phyloP scores from a whole-genome alignment of 1,139 yeast species.

The Kurtzmaniella quercitrusa region DNA sequence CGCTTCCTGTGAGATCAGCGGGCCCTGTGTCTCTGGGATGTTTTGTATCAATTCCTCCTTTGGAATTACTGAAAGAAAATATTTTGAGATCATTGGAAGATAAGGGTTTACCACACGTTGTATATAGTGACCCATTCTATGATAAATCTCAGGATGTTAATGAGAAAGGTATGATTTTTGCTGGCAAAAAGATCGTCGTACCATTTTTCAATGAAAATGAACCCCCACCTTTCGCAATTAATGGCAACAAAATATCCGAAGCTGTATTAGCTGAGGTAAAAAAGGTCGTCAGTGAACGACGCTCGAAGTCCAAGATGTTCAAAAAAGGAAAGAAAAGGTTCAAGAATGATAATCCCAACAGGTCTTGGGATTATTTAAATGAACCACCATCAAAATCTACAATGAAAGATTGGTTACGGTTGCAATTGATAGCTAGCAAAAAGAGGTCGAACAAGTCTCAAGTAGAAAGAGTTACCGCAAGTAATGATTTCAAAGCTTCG shows the following conservation, averaged over 20 bases:
- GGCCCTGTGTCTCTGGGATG: conserved; percentile 16
- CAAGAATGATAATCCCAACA: conserved; percentile 1
- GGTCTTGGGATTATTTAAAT: conserved; percentile 26
- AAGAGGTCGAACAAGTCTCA: conserved; percentile 36
- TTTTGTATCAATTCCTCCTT: conserved; percentile 20
- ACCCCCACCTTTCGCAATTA: background rate
- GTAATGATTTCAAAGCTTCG: conserved; percentile 31
- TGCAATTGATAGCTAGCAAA: conserved; percentile 13
- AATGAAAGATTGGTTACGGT: conserved; percentile 17
- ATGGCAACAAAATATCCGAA: background rate
- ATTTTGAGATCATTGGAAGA: conserved; percentile 37
- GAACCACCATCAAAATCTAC: conserved; percentile 28
- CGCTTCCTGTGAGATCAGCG: background rate
- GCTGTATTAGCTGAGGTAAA: background rate
- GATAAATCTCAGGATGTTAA: conserved; percentile 51
- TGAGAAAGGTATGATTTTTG: conserved; percentile 53
- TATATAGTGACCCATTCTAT: conserved; percentile 64
- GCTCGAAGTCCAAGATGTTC: conserved; percentile 2
- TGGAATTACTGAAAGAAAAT: conserved; percentile 15
- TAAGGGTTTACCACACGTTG: conserved; percentile 45
- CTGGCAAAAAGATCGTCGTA: conserved; percentile 57
- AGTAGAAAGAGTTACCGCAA: conserved; percentile 43
- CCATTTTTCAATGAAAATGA: conserved; percentile 17
- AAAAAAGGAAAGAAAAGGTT: background rate
- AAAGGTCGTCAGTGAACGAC: background rate